Evolutionary conservation across 2,329 filamentous ascomycete species (phyloP).

Genomic region (Venturia effusa): DNA sequence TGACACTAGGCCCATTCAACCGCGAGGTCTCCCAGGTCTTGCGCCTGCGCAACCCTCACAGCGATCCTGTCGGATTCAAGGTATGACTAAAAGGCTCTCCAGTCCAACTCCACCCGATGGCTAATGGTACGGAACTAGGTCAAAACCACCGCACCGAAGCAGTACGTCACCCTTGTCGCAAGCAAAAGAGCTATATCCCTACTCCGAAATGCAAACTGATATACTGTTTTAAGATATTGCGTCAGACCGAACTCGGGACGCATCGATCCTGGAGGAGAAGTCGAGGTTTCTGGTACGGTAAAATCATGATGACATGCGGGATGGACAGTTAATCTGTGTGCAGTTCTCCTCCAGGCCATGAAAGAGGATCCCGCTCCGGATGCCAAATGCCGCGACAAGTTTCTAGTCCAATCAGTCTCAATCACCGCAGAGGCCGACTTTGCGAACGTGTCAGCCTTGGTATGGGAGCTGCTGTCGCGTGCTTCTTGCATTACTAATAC

Average conservation of each 20-base stretch:
- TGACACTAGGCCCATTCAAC: conserved; percentile 47
- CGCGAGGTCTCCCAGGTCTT: conserved; percentile 53
- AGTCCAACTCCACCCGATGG: background rate
- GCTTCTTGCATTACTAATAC: conserved; percentile 11
- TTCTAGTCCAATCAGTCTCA: conserved; percentile 84
- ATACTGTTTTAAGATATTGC: conserved; percentile 61
- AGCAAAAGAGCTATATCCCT: background rate
- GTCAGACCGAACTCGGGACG: conserved; percentile 94
- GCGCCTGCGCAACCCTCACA: conserved; percentile 47
- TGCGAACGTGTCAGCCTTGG: conserved; percentile 67
- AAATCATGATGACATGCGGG: background rate
- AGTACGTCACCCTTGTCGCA: conserved; percentile 50
- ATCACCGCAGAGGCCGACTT: conserved; percentile 79
- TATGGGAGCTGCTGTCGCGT: conserved; percentile 34
- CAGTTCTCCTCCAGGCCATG: conserved; percentile 95
- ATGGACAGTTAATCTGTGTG: conserved; percentile 12
- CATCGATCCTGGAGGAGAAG: conserved; percentile 79
- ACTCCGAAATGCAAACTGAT: background rate
- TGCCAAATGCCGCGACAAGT: conserved; percentile 92
- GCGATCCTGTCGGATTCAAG: conserved; percentile 54
- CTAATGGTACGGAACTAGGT: conserved; percentile 50
- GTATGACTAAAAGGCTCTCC: conserved; percentile 25
- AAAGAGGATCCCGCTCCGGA: conserved; percentile 82
- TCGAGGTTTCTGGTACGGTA: conserved; percentile 81
- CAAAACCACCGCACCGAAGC: conserved; percentile 97